Evolutionary conservation across 1,284 basidiomycete genomes (phyloP), one percentile per base, ranked within the genome.

Genomic region (Leccinum pachyderme): DNA sequence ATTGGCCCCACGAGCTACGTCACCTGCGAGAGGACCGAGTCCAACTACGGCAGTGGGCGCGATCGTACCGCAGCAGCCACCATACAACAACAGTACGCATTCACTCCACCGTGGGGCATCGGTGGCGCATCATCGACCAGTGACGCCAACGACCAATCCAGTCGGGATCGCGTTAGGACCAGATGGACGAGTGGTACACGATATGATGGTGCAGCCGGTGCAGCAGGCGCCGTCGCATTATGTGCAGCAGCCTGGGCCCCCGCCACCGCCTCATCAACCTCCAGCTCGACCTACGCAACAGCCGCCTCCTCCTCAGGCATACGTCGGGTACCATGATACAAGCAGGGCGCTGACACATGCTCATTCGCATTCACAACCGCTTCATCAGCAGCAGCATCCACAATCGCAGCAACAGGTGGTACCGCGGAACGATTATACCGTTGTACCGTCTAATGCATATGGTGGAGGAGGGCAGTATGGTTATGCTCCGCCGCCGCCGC

Each of bases 161-260:
- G 68, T 65, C 6, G 66, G 68, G 13, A 70, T 72, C 27, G 58
- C 61, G 1, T 56, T 73, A 2, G 70, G 70, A 7, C 67, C 63
- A 0, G 70, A 69, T 27, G 70, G 68, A 22, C 59, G 69, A 1
- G 68, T 69, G 11, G 54, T 71, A 22, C 68, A 69, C n/a, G 70
- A 69, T 31, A 46, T 61, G 53, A 71, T 69, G 66, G 63, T 59
- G 5, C 68, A 59, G 29, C 52, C 53, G 0, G 31, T 37, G 3
- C 57, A 59, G 1, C 62, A 55, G 11, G 22, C 53, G 9, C 9
- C 55, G 5, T 7, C 15, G 15, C 58, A 59, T 11, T 69, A 66
- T 31, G 22, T 47, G 7, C 63, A 56, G 8, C 41, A 43, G 13
- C 22, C 18, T 4, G 22, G 24, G 12, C 41, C 41, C 6, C 41